Conservation (phyloP, 768 basidiomycete species). For the Dentipellis fragilis region DNA sequence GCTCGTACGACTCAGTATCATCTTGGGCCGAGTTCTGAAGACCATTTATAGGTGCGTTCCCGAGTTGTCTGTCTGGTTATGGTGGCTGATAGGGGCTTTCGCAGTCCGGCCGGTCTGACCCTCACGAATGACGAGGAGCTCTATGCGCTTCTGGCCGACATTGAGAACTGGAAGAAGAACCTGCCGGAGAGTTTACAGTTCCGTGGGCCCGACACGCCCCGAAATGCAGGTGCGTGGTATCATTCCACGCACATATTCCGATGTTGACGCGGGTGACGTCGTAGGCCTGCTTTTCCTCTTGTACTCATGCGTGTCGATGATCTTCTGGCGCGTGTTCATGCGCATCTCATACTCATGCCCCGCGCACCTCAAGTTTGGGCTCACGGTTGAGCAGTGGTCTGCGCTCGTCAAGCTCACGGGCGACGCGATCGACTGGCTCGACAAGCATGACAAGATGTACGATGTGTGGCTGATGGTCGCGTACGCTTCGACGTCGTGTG, state of each 20-base stretch:
- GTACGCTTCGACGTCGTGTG: slow-evolving; percentile 82
- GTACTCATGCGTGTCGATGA: slow-evolving; percentile 86
- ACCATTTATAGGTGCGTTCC: slow-evolving; percentile 74
- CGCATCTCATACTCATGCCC: slow-evolving; percentile 91
- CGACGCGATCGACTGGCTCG: slow-evolving; percentile 86
- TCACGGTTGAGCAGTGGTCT: slow-evolving; percentile 76
- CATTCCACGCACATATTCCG: neutral
- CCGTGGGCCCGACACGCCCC: slow-evolving; percentile 55
- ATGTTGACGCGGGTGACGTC: neutral
- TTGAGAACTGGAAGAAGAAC: slow-evolving; percentile 68
- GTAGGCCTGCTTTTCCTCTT: slow-evolving; percentile 81
- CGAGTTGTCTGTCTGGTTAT: neutral
- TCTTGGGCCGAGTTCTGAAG: slow-evolving; percentile 87
- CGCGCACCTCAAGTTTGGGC: slow-evolving; percentile 75
- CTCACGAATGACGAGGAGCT: slow-evolving; percentile 78
- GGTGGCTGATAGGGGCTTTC: neutral
- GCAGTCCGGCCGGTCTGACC: slow-evolving; percentile 78
- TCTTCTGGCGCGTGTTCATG: slow-evolving; percentile 99
- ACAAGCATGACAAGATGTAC: slow-evolving; percentile 67
- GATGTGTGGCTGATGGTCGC: slow-evolving; percentile 84
- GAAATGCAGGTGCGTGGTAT: slow-evolving; percentile 51
- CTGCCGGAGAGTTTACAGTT: slow-evolving; percentile 76
- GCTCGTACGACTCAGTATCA: slow-evolving; percentile 82
- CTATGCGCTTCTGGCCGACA: slow-evolving; percentile 48
- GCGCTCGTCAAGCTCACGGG: slow-evolving; percentile 61